Evolutionary conservation across 352 stramenopile genomes (phyloP).

Genomic region (Globisporangium cystogenes): DNA sequence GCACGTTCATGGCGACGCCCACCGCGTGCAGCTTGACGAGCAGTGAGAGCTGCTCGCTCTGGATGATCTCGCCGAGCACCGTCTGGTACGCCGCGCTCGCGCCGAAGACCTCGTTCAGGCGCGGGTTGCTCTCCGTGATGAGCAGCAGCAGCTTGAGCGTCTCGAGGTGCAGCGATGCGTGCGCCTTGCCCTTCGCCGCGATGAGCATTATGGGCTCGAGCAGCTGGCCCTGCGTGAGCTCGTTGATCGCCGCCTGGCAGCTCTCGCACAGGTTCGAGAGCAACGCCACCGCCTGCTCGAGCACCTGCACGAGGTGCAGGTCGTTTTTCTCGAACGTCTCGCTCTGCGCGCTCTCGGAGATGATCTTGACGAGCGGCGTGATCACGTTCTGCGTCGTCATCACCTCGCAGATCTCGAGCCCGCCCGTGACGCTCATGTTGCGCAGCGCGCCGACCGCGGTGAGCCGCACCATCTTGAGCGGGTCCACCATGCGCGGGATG

Average conservation of each 20-base stretch:
- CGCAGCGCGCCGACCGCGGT: conserved; percentile 73
- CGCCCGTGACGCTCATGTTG: conserved; percentile 86
- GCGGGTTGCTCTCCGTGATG: conserved; percentile 78
- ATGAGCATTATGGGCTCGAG: conserved; percentile 75
- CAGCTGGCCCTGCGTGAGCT: conserved; percentile 72
- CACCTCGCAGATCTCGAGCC: conserved; percentile 74
- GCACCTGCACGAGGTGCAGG: conserved; percentile 59
- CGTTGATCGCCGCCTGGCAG: conserved; percentile 70
- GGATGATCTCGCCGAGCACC: conserved; percentile 59
- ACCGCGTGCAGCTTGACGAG: conserved; percentile 52
- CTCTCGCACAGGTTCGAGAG: conserved; percentile 83
- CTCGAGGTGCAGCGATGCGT: conserved; percentile 63
- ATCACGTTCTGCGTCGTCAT: conserved; percentile 76
- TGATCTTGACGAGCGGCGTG: conserved; percentile 70
- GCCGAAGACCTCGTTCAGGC: conserved; percentile 62
- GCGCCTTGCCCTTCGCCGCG: conserved; percentile 38
- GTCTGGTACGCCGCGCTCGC: conserved; percentile 56
- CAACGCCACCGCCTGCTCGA: conserved; percentile 78
- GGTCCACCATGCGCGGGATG: conserved; percentile 79
- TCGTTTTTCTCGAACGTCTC: conserved; percentile 52
- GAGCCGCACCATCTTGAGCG: conserved; percentile 79
- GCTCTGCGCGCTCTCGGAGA: conserved; percentile 48
- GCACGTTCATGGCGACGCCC: conserved; percentile 77
- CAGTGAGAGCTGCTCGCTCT: conserved; percentile 45
- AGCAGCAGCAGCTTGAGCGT: conserved; percentile 78